phyloP scores from a whole-genome alignment of 129 eudicot species.

The Deinandra increscens region DNA sequence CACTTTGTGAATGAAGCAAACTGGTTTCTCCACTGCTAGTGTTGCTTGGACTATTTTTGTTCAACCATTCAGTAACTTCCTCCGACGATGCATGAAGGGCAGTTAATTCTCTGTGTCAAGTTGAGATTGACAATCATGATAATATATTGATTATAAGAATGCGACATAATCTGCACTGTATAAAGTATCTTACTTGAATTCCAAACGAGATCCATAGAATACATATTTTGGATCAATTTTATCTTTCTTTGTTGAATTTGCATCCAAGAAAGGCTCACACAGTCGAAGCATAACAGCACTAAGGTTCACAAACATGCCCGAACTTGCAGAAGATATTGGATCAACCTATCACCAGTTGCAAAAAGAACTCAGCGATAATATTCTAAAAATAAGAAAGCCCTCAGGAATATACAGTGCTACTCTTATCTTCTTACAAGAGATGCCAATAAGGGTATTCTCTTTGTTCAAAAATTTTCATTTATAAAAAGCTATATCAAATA shows the following conservation, averaged over 20 bases:
- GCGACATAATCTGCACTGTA: neutral
- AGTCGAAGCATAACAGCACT: slow-evolving; percentile 95
- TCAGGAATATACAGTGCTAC: neutral
- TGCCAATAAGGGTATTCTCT: too few relatives aligned
- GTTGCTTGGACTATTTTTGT: slow-evolving; percentile 27
- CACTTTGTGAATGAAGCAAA: slow-evolving; percentile 52
- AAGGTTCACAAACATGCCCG: slow-evolving; percentile 93
- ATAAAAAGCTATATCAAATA: neutral
- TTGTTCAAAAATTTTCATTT: neutral
- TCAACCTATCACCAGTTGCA: slow-evolving; percentile 59
- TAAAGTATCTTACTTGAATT: slow-evolving; percentile 55
- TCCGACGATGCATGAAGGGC: slow-evolving; percentile 97
- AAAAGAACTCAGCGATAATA: neutral
- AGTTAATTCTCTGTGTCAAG: slow-evolving; percentile 59
- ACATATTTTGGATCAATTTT: slow-evolving; percentile 88
- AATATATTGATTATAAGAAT: neutral
- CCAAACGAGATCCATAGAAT: slow-evolving; percentile 66
- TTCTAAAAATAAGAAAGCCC: neutral
- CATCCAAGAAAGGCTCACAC: slow-evolving; percentile 93
- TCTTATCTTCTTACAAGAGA: neutral
- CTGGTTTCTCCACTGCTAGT: slow-evolving; percentile 50
- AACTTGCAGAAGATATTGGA: slow-evolving; percentile 89
- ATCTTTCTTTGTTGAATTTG: slow-evolving; percentile 73
- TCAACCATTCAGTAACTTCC: slow-evolving; percentile 75
- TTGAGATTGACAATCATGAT: slow-evolving; percentile 8